Base-by-base conservation (phyloP, 495 filamentous ascomycete species). In the Paragyromitra xinjiangensis region DNA sequence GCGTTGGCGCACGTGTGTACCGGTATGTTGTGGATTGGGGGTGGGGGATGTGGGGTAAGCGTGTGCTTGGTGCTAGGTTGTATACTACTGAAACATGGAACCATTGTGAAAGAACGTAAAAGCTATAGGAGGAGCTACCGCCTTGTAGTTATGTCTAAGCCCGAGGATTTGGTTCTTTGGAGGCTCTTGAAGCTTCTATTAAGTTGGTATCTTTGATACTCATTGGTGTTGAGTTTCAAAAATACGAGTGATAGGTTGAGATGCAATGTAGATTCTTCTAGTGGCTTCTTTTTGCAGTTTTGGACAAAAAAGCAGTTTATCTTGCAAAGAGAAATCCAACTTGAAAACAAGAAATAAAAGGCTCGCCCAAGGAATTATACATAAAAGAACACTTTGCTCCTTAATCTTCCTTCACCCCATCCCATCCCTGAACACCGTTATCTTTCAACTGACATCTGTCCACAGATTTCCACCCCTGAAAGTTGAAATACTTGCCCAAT, bases 71-170 rank as follows among this genome's bases (percentile, higher is more conserved):
- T 56, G 37, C 24, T 67, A 6, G 11, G 11, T 69, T 74, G 71
- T 74, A 74, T 74, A 74, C 40, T 74, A 74, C 40, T 68, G 40
- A 58, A 42, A 48, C 24, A 73, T 59, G 50, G 9, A 48, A 39
- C 53, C 50, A 29, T 61, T 45, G 26, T 51, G 53, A 40, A 48
- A 59, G 53, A 50, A 45, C 37, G 29, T 0, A 61, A 26, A 2
- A 8, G 1, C 29, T 51, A 29, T 1, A 26, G 5, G 24, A 63
- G 37, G 42, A 55, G 39, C 14, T n/a, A 34, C 14, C 19, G 24
- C 5, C 34, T 45, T 69, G 66, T 7, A 14, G 48, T 22, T 55
- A 6, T 34, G 16, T 37, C 14, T 29, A 67, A 39, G 29, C 22
- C 19, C 11, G 22, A 7, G 6, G 7, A 22, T 12, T 19, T 51